A percentile compares a stretch with the other conserved stretches of the same genome.
Conservation (phyloP, 495 filamentous ascomycete species). For the Penicillium paradoxum region DNA sequence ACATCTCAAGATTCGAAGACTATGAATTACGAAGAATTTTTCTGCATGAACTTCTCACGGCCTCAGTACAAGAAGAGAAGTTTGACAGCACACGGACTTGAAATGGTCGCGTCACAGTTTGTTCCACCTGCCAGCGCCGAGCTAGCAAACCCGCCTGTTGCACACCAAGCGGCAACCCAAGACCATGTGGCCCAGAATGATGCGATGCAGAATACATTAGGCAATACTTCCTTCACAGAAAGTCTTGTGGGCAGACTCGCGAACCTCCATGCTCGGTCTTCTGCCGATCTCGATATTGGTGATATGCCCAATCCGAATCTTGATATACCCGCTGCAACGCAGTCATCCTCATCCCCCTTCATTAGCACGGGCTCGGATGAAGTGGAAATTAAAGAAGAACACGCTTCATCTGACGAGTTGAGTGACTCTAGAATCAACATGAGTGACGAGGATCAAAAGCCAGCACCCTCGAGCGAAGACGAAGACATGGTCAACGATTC, state of each 20-base stretch:
- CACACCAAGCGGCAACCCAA: neutral
- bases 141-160: neutral
- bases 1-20: constrained; percentile 12
- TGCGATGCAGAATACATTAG: neutral
- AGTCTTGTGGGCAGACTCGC: constrained; percentile 29
- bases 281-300: constrained; percentile 10
- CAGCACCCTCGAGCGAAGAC: neutral
- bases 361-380: neutral
- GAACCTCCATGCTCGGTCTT: constrained; percentile 27
- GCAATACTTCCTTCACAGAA: constrained; percentile 24
- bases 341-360: neutral
- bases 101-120: constrained; percentile 26
- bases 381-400: neutral
- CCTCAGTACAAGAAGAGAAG: constrained; percentile 37
- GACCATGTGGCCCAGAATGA: neutral
- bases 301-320: constrained; percentile 4
- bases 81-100: constrained; percentile 27
- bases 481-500: neutral
- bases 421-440: neutral
- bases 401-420: neutral
- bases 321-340: constrained; percentile 2
- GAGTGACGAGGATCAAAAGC: neutral
- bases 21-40: constrained; percentile 34
- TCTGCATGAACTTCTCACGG: constrained; percentile 19
- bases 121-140: neutral